A percentile compares a stretch with the other conserved stretches of the same genome.
These are phyloP conservation scores for Lichtheimia hyalospora DNA, from an alignment of 371 early-diverging fungal species.

Conservation along the genomic window DNA sequence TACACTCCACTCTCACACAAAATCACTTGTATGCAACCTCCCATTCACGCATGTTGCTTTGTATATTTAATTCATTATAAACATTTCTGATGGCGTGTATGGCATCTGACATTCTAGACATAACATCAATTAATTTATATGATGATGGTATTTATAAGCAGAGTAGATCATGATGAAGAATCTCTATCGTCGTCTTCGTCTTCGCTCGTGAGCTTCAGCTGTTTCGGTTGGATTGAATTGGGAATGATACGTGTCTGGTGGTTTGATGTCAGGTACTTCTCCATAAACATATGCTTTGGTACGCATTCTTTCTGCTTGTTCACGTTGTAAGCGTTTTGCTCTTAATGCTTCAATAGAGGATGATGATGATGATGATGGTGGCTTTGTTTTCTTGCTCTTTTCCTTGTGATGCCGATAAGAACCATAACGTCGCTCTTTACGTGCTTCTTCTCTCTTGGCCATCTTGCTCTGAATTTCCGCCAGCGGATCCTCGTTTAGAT, in stretches of 20 bases:
- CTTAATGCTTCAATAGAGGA: slow-evolving; percentile 38
- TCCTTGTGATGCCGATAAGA: background rate
- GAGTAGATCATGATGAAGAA: background rate
- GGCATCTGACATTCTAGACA: no score
- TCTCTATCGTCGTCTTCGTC: slow-evolving; percentile 2
- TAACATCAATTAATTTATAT: no score
- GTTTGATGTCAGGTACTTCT: slow-evolving; percentile 4
- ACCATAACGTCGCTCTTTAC: background rate
- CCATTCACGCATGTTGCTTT: no score
- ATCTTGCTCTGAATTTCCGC: slow-evolving; percentile 15
- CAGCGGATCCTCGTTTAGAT: slow-evolving; percentile 29
- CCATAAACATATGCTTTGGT: slow-evolving; percentile 20
- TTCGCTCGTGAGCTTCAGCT: slow-evolving; percentile 7
- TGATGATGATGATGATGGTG: slow-evolving; percentile 16
- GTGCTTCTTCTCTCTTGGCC: slow-evolving; percentile 10
- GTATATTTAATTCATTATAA: no score
- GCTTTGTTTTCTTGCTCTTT: slow-evolving; percentile 7
- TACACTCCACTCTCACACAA: no score
- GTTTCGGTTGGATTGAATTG: slow-evolving; percentile 33
- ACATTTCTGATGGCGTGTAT: no score
- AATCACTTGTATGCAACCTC: no score
- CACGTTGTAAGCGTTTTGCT: slow-evolving; percentile 39
- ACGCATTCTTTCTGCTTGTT: slow-evolving; percentile 32
- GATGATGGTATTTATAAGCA: no score
- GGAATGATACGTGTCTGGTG: slow-evolving; percentile 14